Percentiles rank a stretch among this genome's conserved stretches.
These are phyloP conservation scores for Triticum urartu DNA, from an alignment of 176 grass and related monocot genomes.

Conservation along the genomic window DNA sequence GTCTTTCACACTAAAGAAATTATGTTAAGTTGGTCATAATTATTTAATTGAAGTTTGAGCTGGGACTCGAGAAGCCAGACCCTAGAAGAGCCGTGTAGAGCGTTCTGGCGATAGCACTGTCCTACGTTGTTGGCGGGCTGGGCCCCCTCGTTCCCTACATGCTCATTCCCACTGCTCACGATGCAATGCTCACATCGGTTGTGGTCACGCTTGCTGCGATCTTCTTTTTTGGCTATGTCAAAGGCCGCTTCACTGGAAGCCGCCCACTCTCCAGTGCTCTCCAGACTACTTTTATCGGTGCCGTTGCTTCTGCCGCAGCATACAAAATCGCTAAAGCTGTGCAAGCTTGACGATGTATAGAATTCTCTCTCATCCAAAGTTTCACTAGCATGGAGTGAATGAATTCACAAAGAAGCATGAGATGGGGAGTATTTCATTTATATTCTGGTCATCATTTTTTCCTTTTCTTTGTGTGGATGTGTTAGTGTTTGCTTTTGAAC, in stretches of 20 bases:
- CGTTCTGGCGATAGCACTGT: constrained; percentile 65
- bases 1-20: no score
- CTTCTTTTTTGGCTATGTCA: constrained; percentile 83
- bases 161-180: constrained; percentile 54
- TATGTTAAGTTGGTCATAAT: no score
- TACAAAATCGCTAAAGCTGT: constrained; percentile 72
- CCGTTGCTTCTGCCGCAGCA: constrained; percentile 68
- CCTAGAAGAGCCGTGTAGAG: constrained; percentile 80
- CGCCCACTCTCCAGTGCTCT: constrained; percentile 64
- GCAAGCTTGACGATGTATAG: constrained; percentile 29
- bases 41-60: constrained; percentile 59
- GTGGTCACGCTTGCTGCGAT: constrained; percentile 57
- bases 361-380: no score
- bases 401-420: no score
- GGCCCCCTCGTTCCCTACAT: constrained; percentile 82
- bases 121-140: constrained; percentile 69
- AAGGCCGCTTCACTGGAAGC: constrained; percentile 71
- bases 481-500: no score
- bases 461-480: no score
- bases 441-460: no score
- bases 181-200: constrained; percentile 73
- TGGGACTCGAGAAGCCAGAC: constrained; percentile 77
- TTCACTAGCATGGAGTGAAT: no score
- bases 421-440: no score
- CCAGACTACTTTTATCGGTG: constrained; percentile 77